These are phyloP conservation scores for Coniosporium tulheliwenetii DNA, from an alignment of 2,329 filamentous ascomycete species.

Conservation along the genomic window DNA sequence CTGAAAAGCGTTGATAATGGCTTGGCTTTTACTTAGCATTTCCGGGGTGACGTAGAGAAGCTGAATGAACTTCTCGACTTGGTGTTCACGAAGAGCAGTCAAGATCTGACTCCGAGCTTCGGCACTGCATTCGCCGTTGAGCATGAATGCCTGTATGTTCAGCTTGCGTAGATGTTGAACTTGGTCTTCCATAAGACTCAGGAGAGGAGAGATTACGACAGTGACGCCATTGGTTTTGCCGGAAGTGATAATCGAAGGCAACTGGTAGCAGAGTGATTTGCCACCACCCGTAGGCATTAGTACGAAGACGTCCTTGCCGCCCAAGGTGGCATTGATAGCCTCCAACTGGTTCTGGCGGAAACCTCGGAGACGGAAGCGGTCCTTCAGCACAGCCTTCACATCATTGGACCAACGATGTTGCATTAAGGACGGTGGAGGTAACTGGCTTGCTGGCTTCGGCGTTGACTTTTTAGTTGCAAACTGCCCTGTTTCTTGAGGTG, in stretches of 20 bases:
- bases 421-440: conserved; percentile 35
- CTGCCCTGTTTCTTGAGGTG: conserved; percentile 1
- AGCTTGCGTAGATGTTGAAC: conserved; percentile 65
- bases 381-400: conserved; percentile 63
- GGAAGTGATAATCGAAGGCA: conserved; percentile 69
- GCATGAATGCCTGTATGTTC: conserved; percentile 61
- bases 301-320: conserved; percentile 80
- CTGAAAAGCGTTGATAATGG: conserved; percentile 50
- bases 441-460: conserved; percentile 18
- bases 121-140: conserved; percentile 60
- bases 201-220: conserved; percentile 81
- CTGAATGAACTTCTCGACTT: conserved; percentile 64
- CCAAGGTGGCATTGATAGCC: conserved; percentile 85
- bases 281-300: conserved; percentile 96
- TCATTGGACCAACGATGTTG: conserved; percentile 71
- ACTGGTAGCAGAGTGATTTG: conserved; percentile 91
- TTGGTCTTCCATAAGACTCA: conserved; percentile 97
- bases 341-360: conserved; percentile 89
- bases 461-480: conserved; percentile 5
- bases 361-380: conserved; percentile 68
- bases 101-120: conserved; percentile 53
- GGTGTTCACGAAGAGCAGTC: conserved; percentile 41
- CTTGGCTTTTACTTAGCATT: conserved; percentile 74
- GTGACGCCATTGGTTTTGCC: conserved; percentile 78
- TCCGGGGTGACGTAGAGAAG: conserved; percentile 92